These are phyloP conservation scores for Yamadazyma epiphylla DNA, from an alignment of 1,139 yeast genomes.

Conservation along the genomic window DNA sequence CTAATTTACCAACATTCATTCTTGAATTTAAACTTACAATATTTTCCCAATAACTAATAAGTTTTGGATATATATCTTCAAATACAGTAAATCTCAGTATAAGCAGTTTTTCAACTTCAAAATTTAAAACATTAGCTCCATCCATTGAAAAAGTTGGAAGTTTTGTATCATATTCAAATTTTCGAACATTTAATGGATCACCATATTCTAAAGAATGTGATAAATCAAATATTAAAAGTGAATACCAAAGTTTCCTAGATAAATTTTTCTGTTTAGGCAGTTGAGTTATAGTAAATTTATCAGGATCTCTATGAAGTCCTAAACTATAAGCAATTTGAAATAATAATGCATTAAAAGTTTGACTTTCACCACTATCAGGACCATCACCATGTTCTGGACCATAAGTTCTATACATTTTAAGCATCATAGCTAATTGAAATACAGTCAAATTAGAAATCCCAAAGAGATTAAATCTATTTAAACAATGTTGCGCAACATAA, in stretches of 20 bases:
- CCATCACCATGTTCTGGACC: slow-evolving; percentile 51
- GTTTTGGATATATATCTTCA: slow-evolving; percentile 1
- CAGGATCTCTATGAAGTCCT: slow-evolving; percentile 45
- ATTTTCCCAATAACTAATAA: neutral
- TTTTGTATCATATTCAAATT: slow-evolving; percentile 30
- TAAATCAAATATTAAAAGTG: slow-evolving; percentile 30
- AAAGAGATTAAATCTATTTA: slow-evolving; percentile 34
- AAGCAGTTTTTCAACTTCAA: slow-evolving; percentile 5
- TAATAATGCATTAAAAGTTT: slow-evolving; percentile 33
- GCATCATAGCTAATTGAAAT: slow-evolving; percentile 8
- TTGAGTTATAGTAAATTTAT: slow-evolving; percentile 6
- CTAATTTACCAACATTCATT: neutral
- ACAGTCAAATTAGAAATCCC: slow-evolving; percentile 40
- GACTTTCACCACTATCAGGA: slow-evolving; percentile 49
- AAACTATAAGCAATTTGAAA: slow-evolving; percentile 41
- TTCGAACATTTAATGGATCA: slow-evolving; percentile 26
- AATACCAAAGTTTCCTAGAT: slow-evolving; percentile 27
- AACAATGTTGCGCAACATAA: slow-evolving; percentile 31
- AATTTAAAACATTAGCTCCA: neutral
- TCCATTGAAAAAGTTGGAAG: slow-evolving; percentile 18
- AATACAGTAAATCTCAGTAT: slow-evolving; percentile 21
- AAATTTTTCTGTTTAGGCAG: slow-evolving; percentile 1
- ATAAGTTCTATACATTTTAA: slow-evolving; percentile 33
- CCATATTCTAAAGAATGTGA: slow-evolving; percentile 37
- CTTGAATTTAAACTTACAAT: neutral